Evolutionary conservation across 2,329 filamentous ascomycete species (phyloP), one percentile per base, ranked within the genome.

Genomic region (Raffaelea albimanens): DNA sequence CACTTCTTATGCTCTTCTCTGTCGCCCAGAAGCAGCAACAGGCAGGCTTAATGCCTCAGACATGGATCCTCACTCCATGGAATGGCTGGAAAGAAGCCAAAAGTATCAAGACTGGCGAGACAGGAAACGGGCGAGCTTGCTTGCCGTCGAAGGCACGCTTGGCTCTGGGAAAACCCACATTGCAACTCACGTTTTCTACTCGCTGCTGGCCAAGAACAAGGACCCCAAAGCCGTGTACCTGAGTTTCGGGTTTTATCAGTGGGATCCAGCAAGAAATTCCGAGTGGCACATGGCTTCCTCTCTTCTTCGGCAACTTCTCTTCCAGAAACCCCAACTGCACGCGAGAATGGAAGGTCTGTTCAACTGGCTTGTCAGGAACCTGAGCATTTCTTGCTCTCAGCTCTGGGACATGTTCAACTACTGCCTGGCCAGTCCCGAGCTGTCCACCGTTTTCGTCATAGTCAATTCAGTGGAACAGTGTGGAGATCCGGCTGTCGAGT

Each of bases 171-270:
- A 46, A 20, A 33, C 44, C 2, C 19, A 43, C 13, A 16, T 46
- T 4, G 39, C 48, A 0, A 43, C 44, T 4, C 33, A 50, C 18
- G 34, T 50, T 4, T 33, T 50, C 3, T 42, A 40, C 18, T 40
- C 44, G n/a, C 36, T 50, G n/a, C 38, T 20, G 2, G 18, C 43
- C 10, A 21, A 22, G 11, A 45, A 34, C 22, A n/a, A 5, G 14
- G 33, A 47, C 14, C 22, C 20, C 1, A 11, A 34, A 2, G 40
- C 31, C 22, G 3, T 46, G 9, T 43, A 46, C 13, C 48, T 50
- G n/a, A 50, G 48, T 34, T 50, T 50, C 33, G 29, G 44, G 18
- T 50, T 50, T 33, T 33, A 46, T 22, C 10, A 19, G 18, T 40
- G 44, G 31, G 44, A 50, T 22, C 14, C 21, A 5, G 31, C 23